These are phyloP conservation scores for Linnemannia hyalina DNA, from an alignment of 192 early-diverging fungal species.

Conservation along the genomic window DNA sequence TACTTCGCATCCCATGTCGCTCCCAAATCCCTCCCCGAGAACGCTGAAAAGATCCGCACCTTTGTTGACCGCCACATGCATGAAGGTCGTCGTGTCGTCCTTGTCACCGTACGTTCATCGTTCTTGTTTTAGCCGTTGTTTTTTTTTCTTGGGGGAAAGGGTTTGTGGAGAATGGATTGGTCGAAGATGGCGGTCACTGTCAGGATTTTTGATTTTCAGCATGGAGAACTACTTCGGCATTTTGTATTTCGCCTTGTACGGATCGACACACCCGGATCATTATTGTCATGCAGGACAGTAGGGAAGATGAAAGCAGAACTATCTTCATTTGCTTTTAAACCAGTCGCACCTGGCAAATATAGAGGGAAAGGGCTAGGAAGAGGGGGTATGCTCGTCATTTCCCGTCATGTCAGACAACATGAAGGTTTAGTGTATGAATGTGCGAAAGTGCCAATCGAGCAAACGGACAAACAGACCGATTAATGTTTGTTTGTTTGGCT, in stretches of 20 bases:
- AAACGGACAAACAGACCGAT: constrained; percentile 7
- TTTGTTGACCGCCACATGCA: constrained; percentile 71
- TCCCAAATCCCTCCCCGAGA: constrained; percentile 72
- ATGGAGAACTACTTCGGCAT: background rate
- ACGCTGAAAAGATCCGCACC: constrained; percentile 66
- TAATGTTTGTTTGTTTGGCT: constrained; percentile 3
- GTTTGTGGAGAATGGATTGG: background rate
- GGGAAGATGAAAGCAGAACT: background rate
- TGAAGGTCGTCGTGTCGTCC: constrained; percentile 76
- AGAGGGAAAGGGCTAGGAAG: background rate
- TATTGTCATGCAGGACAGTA: background rate
- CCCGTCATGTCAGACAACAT: constrained; percentile 3
- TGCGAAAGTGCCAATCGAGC: background rate
- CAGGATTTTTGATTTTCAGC: background rate
- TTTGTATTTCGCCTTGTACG: constrained; percentile 1
- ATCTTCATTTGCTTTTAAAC: background rate
- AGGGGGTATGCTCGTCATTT: constrained; percentile 13
- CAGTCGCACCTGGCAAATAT: background rate
- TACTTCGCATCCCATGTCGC: constrained; percentile 82
- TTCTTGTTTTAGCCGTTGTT: background rate
- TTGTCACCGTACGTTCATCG: constrained; percentile 77
- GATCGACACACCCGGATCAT: constrained; percentile 1
- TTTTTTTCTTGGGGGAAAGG: background rate
- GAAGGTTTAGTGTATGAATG: background rate
- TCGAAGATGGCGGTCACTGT: background rate